These are phyloP conservation scores for Aureoboletus auriporus DNA, from an alignment of 768 basidiomycete species.

Conservation along the genomic window DNA sequence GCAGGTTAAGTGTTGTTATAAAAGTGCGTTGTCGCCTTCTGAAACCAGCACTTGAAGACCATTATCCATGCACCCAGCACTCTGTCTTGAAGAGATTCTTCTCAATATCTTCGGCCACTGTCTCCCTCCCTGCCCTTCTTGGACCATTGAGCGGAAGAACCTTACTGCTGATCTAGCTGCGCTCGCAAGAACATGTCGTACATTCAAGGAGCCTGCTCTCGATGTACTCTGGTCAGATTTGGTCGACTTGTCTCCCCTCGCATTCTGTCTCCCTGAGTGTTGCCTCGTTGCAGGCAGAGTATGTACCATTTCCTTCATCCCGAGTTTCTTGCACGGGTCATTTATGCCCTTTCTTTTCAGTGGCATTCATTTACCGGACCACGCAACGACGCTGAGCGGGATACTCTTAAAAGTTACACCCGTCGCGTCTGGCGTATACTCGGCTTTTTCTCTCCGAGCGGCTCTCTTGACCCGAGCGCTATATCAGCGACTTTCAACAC, in stretches of 20 bases:
- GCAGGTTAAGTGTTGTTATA: no score
- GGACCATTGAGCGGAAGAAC: no score
- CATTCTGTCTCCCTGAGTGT: neutral
- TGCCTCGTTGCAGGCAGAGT: neutral
- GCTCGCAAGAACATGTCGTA: constrained; percentile 1
- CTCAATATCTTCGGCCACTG: neutral
- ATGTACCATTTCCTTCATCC: neutral
- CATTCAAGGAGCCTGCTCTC: constrained; percentile 1
- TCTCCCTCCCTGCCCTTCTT: neutral
- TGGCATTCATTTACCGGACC: neutral
- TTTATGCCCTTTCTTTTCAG: neutral
- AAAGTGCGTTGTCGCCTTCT: no score
- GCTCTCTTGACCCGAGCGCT: neutral
- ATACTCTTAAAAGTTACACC: constrained; percentile 1
- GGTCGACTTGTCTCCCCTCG: neutral
- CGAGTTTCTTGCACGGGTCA: no score
- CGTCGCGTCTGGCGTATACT: neutral
- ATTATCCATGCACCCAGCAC: constrained; percentile 6
- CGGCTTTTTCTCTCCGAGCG: neutral
- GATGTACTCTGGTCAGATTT: constrained; percentile 1
- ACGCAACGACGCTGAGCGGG: neutral
- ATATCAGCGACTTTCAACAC: neutral
- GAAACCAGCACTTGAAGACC: no score
- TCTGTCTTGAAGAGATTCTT: constrained; percentile 8
- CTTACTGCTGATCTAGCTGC: neutral